Conservation (phyloP, 75 land plant genomes). For the Ceratopteris richardii region DNA sequence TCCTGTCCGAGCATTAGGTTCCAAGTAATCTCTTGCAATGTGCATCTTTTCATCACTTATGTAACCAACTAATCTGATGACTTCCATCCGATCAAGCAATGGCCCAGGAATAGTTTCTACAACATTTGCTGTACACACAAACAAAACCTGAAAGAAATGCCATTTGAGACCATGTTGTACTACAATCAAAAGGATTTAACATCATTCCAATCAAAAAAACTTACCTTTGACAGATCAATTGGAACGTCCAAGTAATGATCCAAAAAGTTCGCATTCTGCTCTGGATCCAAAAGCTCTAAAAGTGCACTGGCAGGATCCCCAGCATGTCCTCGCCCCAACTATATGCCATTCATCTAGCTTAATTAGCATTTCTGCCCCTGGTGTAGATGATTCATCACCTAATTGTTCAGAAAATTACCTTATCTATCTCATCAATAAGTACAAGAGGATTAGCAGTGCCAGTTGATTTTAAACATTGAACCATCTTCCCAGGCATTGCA, state of each 20-base stretch:
- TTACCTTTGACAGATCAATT: conserved; percentile 89
- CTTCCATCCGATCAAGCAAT: conserved; percentile 89
- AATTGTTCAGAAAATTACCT: conserved; percentile 45
- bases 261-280: conserved; percentile 93
- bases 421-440: conserved; percentile 96
- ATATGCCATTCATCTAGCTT: conserved; percentile 6
- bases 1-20: conserved; percentile 74
- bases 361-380: background rate
- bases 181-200: background rate
- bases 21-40: conserved; percentile 90
- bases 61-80: conserved; percentile 86
- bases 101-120: conserved; percentile 86
- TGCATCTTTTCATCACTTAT: conserved; percentile 98
- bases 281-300: conserved; percentile 96
- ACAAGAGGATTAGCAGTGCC: conserved; percentile 95
- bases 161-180: too few species aligned
- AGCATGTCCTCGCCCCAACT: conserved; percentile 96
- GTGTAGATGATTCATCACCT: background rate
- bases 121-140: conserved; percentile 97
- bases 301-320: conserved; percentile 99
- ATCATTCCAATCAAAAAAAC: background rate
- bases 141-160: conserved; percentile 52
- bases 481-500: conserved; percentile 99
- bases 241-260: conserved; percentile 98
- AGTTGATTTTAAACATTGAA: conserved; percentile 86